Evolutionary conservation across 1,139 yeast species (phyloP), one percentile per base, ranked within the genome.

Genomic region (Yamadazyma atlantica): DNA sequence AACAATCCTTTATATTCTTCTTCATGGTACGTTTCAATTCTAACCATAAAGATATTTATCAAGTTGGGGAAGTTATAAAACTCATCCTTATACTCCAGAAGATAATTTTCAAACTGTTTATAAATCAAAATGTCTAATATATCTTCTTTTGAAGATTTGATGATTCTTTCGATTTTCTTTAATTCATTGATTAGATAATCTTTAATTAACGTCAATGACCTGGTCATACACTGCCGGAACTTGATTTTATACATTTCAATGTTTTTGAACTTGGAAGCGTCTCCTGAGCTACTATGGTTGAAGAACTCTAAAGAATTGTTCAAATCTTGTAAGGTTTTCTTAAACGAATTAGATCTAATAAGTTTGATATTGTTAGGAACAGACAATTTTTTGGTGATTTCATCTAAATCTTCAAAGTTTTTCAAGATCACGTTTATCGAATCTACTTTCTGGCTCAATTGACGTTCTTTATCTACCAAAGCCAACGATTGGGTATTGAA

Each of bases 201-300:
- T 46, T 83, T 76, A 16, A 88, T 77, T 46, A 92, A 66, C 0
- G 95, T 80, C 39, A 89, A 69, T 0, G 95, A 82, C 42, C 96
- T 74, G 1, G 94, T 82, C 76, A 89, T 73, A 53, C 96, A 87
- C 51, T 87, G 95, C 43, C 88, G 75, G 60, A 86, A 87, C 43
- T 92, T 73, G 47, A 82, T 78, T 32, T 75, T 75, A 57, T 87
- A 89, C 3, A 78, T 54, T 25, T 83, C 95, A 13, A 80, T 69
- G 42, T 89, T 96, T 53, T 75, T 80, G 51, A 84, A 84, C 28
- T 74, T 69, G 16, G 39, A 32, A 15, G 33, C 36, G 13, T 37
- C 29, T 7, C 38, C 35, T 2, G 22, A 19, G 9, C 73, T 66
- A 45, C 68, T 71, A 8, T 43, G 17, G 3, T 54, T 53, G 25